A percentile compares a stretch with the other conserved stretches of the same genome.
phyloP scores from a whole-genome alignment of 1,284 basidiomycete species.

The Ganoderma resinaceum region DNA sequence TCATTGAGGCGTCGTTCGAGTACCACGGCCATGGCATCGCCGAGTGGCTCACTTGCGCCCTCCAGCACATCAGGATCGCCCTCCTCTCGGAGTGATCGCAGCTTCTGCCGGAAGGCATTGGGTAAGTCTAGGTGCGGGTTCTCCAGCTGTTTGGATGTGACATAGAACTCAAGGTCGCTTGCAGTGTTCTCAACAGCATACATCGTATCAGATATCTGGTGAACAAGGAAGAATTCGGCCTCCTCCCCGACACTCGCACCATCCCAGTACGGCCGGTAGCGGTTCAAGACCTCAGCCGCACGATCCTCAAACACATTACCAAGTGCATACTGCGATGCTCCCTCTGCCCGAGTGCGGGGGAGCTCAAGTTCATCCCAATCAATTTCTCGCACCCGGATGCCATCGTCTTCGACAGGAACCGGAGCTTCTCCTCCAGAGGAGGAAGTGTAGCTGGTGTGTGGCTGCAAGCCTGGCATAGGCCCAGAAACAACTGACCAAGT shows the following conservation, averaged over 20 bases:
- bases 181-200: background rate
- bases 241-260: background rate
- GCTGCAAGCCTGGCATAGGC: background rate
- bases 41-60: background rate
- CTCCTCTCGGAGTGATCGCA: background rate
- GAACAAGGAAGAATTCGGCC: background rate
- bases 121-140: background rate
- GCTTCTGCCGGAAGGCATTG: background rate
- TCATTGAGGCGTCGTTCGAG: background rate
- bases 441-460: background rate
- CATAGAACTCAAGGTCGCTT: background rate
- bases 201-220: background rate
- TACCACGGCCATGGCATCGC: background rate
- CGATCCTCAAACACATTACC: background rate
- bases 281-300: background rate
- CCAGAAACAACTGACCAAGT: background rate
- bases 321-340: background rate
- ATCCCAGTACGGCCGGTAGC: background rate
- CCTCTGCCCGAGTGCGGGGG: background rate
- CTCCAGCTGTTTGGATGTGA: background rate
- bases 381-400: background rate
- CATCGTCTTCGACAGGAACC: background rate
- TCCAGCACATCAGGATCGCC: constrained; percentile 4
- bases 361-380: background rate
- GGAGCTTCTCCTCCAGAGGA: background rate